Evolutionary conservation across 2,329 filamentous ascomycete species (phyloP).

Genomic region (Monilinia vaccinii-corymbosi): DNA sequence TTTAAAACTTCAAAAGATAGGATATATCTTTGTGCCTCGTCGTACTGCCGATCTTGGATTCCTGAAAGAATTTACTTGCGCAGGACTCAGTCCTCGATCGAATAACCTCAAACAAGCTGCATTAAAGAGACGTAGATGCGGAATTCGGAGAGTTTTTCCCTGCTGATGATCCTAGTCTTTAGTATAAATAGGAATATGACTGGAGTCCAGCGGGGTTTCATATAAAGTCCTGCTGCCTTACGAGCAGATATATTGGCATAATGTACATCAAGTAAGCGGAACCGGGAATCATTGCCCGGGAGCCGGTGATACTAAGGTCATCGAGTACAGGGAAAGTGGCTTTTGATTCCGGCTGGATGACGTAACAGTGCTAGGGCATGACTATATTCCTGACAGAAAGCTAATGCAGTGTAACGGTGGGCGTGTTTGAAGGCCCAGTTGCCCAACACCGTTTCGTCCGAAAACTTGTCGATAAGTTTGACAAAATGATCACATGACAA

Average conservation of each 20-base stretch:
- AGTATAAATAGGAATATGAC: not conserved
- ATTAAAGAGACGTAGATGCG: not conserved
- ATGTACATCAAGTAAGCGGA: not conserved
- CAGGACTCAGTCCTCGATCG: not conserved
- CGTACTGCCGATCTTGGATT: not conserved
- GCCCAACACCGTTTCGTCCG: not conserved
- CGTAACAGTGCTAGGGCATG: not conserved
- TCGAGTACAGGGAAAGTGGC: not conserved
- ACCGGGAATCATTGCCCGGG: not conserved
- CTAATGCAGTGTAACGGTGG: slow-evolving; percentile 8
- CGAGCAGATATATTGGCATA: not conserved
- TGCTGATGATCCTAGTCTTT: too few species aligned
- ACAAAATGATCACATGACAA: not conserved
- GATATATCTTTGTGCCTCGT: not conserved
- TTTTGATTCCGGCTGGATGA: slow-evolving; percentile 1
- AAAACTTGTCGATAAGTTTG: not conserved
- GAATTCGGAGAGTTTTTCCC: not conserved
- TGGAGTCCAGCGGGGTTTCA: not conserved
- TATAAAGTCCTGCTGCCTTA: not conserved
- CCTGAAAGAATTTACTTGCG: not conserved
- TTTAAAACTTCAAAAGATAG: not conserved
- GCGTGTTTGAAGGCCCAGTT: not conserved
- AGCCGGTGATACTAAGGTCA: not conserved
- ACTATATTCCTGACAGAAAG: not conserved
- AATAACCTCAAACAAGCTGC: not conserved